Conservation (phyloP, 129 eudicot species). For the Flaveria robusta region DNA sequence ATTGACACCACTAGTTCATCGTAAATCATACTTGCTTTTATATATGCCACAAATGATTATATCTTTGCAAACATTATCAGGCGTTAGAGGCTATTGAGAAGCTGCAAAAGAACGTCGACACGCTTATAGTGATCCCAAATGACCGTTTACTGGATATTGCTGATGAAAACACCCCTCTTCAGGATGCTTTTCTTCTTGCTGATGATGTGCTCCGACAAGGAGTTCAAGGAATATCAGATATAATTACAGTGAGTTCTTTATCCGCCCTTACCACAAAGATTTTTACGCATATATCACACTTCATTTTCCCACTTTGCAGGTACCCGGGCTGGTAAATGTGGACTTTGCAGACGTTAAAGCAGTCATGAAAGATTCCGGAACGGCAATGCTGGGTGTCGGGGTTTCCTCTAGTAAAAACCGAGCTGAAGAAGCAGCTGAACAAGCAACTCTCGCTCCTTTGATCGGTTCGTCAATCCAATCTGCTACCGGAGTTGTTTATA, state of each 20-base stretch:
- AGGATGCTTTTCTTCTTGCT: constrained; percentile 94
- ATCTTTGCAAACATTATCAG: constrained; percentile 42
- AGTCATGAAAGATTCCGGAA: constrained; percentile 96
- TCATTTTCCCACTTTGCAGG: constrained; percentile 42
- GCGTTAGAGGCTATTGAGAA: constrained; percentile 96
- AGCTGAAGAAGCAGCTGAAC: constrained; percentile 99
- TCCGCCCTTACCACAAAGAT: background rate
- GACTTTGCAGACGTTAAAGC: constrained; percentile 98
- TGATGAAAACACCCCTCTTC: constrained; percentile 81
- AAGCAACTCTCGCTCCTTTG: constrained; percentile 94
- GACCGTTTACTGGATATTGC: constrained; percentile 93
- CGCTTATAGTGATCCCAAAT: constrained; percentile 94
- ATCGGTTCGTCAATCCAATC: constrained; percentile 96
- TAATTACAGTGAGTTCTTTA: constrained; percentile 70
- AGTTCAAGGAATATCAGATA: constrained; percentile 93
- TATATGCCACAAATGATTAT: constrained; percentile 3
- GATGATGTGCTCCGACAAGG: constrained; percentile 99
- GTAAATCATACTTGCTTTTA: background rate
- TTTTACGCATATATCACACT: background rate
- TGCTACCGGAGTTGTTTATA: constrained; percentile 96
- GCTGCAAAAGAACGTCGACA: constrained; percentile 94
- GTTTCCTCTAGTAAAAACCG: constrained; percentile 94
- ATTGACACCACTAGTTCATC: background rate
- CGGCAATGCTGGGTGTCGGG: constrained; percentile 99
- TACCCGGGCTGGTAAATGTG: constrained; percentile 96